phyloP scores from a whole-genome alignment of 2,329 filamentous ascomycete species.

The Cladosporium halotolerans region DNA sequence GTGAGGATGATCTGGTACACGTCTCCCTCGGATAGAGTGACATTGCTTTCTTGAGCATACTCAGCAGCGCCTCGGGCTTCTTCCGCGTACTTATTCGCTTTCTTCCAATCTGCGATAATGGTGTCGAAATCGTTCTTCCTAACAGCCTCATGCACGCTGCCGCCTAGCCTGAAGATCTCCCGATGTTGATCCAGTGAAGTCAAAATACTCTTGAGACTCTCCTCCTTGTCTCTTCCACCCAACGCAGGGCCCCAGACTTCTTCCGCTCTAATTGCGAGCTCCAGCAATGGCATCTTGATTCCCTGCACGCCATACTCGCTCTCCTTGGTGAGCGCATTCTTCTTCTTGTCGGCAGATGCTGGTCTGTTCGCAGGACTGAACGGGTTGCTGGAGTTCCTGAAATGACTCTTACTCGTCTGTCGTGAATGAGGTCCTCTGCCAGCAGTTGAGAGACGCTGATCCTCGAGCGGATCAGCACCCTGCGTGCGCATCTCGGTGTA shows the following conservation, averaged over 20 bases:
- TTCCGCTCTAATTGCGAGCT: conserved; percentile 88
- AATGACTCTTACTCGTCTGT: conserved; percentile 54
- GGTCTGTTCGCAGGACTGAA: conserved; percentile 34
- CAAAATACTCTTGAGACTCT: conserved; percentile 72
- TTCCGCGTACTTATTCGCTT: conserved; percentile 74
- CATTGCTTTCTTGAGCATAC: conserved; percentile 43
- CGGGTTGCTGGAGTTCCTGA: conserved; percentile 30
- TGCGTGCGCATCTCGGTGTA: conserved; percentile 90
- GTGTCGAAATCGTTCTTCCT: conserved; percentile 85
- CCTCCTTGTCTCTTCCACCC: conserved; percentile 84
- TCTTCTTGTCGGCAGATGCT: conserved; percentile 54
- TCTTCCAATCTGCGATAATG: conserved; percentile 78
- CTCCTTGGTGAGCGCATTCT: conserved; percentile 87
- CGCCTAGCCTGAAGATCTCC: conserved; percentile 74
- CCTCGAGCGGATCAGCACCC: conserved; percentile 47
- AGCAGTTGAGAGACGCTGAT: conserved; percentile 12
- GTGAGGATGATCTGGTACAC: conserved; percentile 82
- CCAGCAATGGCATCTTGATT: conserved; percentile 80
- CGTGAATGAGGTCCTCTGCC: conserved; percentile 49
- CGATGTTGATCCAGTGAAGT: conserved; percentile 71
- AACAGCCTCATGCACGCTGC: conserved; percentile 73
- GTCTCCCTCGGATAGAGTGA: conserved; percentile 66
- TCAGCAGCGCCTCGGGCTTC: conserved; percentile 66
- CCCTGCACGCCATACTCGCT: conserved; percentile 84
- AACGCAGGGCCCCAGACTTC: conserved; percentile 96